phyloP scores from a whole-genome alignment of 805 yeast genomes.

The Komagataella kurtzmanii region DNA sequence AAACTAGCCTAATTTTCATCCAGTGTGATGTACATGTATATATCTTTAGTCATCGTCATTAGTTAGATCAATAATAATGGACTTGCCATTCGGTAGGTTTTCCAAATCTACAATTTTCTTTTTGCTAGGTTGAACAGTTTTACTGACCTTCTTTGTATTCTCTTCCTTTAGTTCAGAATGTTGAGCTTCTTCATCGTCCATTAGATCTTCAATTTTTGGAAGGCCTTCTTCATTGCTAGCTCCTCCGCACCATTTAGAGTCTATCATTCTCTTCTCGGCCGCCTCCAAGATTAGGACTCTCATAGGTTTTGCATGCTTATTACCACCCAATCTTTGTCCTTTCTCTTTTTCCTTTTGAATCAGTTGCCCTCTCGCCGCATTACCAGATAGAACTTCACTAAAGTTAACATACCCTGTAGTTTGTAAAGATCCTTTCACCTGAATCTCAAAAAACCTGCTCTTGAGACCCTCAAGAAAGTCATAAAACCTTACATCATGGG shows the following conservation, averaged over 20 bases:
- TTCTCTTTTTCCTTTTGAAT: conserved; percentile 4
- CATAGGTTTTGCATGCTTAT: conserved; percentile 8
- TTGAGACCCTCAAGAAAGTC: conserved; percentile 47
- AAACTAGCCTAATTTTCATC: conserved; percentile 4
- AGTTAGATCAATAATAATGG: background rate
- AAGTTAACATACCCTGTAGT: conserved; percentile 36
- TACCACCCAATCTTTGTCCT: conserved; percentile 14
- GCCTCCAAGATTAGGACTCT: conserved; percentile 42
- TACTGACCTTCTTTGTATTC: background rate
- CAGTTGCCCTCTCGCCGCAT: conserved; percentile 15
- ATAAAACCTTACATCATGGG: conserved; percentile 69
- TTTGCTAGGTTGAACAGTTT: background rate
- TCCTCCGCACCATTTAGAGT: conserved; percentile 31
- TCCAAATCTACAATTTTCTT: conserved; percentile 10
- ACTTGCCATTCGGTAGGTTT: background rate
- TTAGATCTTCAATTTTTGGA: conserved; percentile 5
- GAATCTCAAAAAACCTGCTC: conserved; percentile 30
- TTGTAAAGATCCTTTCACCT: conserved; percentile 25
- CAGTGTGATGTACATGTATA: background rate
- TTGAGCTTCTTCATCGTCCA: background rate
- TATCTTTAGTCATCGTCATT: background rate
- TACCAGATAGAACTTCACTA: conserved; percentile 30
- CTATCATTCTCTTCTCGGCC: conserved; percentile 45
- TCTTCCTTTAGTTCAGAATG: background rate
- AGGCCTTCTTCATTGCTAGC: conserved; percentile 8